Evolutionary conservation across 2,329 filamentous ascomycete genomes (phyloP), one percentile per base, ranked within the genome.

Genomic region (Chlorencoelia australis): DNA sequence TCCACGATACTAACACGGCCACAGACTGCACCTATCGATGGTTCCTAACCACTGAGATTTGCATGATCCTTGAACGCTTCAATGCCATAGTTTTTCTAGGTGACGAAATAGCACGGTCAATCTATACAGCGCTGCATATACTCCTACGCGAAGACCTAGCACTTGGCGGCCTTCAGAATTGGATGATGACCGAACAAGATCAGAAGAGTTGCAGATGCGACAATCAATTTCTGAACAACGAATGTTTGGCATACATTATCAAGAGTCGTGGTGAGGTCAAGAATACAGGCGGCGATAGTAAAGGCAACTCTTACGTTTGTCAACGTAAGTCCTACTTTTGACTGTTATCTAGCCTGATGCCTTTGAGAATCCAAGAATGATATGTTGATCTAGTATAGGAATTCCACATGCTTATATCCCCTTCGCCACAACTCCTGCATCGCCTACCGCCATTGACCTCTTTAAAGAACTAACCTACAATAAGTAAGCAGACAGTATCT

Each of bases 71-170:
- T 17, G 55, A 59, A 35, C 57, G 61, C 25, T 65, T 66, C 41
- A 59, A 62, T 30, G 50, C 53, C 13, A 40, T 66, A 5, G 42
- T 59, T 13, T 66, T 67, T 38, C 42, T 65, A 28, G 63, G 63
- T 16, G 63, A 67, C 38, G 50, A 58, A 27, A 49, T 56, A 19
- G 50, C 63, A 11, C 53, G 56, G 33, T 51, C 58, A 24, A 54
- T 64, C 30, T 66, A 67, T 45, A 55, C 58, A n/a, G 62, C 59
- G 17, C 57, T 67, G 43, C 66, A 65, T 43, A 58, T 65, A 30
- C 55, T 67, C 7, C 49, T 66, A 2, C 57, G 61, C 20, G 55
- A 62, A 43, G 54, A 66, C 33, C 46, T 66, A 17, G 53, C 52
- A 7, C 46, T 52, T 6, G 63, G 64, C 7, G 56, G 59, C 6